These are phyloP conservation scores for Begonia masoniana DNA, from an alignment of 306 rosid species.

Conservation along the genomic window DNA sequence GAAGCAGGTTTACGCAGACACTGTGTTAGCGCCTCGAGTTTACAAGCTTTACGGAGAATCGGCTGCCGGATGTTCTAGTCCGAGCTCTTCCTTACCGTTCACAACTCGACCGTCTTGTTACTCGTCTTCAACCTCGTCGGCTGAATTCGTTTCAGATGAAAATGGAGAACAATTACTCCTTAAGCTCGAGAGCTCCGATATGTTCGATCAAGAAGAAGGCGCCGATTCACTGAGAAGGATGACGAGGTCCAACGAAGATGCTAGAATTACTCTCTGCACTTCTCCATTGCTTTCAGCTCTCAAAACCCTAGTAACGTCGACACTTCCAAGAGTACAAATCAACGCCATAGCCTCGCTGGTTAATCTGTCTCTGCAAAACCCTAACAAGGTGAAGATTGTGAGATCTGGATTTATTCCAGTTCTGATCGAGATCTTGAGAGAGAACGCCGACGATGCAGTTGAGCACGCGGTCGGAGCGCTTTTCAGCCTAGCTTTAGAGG, in stretches of 20 bases:
- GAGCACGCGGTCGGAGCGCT: slow-evolving; percentile 96
- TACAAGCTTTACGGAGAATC: slow-evolving; percentile 3
- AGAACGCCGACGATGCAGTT: slow-evolving; percentile 57
- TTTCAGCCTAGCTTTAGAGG: slow-evolving; percentile 67
- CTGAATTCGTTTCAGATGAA: slow-evolving; percentile 20
- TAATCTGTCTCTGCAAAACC: slow-evolving; percentile 69
- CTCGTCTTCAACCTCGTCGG: slow-evolving; percentile 52
- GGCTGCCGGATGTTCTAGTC: slow-evolving; percentile 20
- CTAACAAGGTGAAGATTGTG: slow-evolving; percentile 74
- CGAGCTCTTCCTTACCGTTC: slow-evolving; percentile 48
- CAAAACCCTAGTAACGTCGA: slow-evolving; percentile 28
- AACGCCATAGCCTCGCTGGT: slow-evolving; percentile 72
- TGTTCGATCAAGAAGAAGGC: slow-evolving; percentile 67
- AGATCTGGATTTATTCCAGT: slow-evolving; percentile 64
- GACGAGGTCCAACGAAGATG: slow-evolving; percentile 40
- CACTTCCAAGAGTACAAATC: slow-evolving; percentile 47
- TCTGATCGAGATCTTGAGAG: slow-evolving; percentile 54
- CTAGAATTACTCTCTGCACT: slow-evolving; percentile 51
- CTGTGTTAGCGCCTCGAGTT: slow-evolving; percentile 50
- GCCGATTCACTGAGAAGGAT: slow-evolving; percentile 37
- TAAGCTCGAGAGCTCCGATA: slow-evolving; percentile 38
- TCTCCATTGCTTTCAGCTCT: slow-evolving; percentile 36
- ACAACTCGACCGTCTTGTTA: slow-evolving; percentile 58
- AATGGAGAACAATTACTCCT: slow-evolving; percentile 31
- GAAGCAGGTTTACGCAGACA: slow-evolving; percentile 58